phyloP scores from a whole-genome alignment of 2,329 filamentous ascomycete genomes.

The Volutella citrinella region DNA sequence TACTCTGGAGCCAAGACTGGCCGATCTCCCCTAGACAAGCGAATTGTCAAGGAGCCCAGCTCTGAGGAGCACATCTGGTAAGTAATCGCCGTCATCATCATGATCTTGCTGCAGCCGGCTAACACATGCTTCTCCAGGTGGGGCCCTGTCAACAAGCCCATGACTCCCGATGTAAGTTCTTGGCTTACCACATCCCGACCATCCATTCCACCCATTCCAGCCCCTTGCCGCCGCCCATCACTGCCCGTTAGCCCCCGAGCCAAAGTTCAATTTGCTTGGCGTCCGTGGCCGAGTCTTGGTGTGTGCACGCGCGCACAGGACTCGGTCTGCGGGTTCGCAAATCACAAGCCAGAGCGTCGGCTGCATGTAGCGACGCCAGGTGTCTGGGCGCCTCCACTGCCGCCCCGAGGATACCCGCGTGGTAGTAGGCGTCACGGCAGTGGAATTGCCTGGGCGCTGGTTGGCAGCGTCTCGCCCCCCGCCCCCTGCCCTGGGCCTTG shows the following conservation, averaged over 20 bases:
- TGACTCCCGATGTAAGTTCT: slow-evolving; percentile 79
- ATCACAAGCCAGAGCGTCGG: too few species aligned
- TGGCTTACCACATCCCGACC: slow-evolving; percentile 9
- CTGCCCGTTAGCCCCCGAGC: too few species aligned
- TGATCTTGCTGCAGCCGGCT: too few species aligned
- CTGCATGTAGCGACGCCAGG: too few species aligned
- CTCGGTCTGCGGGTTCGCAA: too few species aligned
- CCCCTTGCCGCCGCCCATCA: too few species aligned
- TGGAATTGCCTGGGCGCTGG: slow-evolving; percentile 26
- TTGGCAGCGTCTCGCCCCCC: slow-evolving; percentile 21
- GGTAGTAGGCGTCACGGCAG: slow-evolving; percentile 20
- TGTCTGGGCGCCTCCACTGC: too few species aligned
- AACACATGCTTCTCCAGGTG: slow-evolving; percentile 50
- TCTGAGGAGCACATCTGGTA: slow-evolving; percentile 91
- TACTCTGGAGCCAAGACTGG: slow-evolving; percentile 99
- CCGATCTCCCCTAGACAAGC: slow-evolving; percentile 94
- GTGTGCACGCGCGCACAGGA: too few species aligned
- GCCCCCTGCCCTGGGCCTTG: slow-evolving; percentile 9
- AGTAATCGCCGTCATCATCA: slow-evolving; percentile 20
- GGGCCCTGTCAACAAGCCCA: slow-evolving; percentile 99
- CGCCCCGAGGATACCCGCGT: slow-evolving; percentile 26
- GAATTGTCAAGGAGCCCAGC: slow-evolving; percentile 85
- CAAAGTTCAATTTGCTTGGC: too few species aligned
- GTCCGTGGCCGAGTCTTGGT: too few species aligned
- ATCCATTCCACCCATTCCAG: slow-evolving; percentile 22